phyloP scores from a whole-genome alignment of 495 filamentous ascomycete species.

The Neurospora sp. region DNA sequence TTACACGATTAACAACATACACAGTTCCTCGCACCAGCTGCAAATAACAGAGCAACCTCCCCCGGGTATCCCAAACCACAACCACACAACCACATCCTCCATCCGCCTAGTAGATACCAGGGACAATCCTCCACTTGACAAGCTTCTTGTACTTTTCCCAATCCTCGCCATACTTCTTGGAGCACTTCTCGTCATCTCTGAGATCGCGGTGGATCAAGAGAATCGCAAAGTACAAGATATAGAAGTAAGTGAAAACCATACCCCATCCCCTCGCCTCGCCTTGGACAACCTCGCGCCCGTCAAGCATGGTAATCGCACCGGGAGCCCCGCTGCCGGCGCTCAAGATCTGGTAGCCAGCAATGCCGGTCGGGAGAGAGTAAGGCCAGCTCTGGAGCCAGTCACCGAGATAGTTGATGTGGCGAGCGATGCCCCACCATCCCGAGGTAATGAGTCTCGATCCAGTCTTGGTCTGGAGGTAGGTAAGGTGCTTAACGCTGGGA shows the following conservation, averaged over 20 bases:
- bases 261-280: slow-evolving; percentile 71
- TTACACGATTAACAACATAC: not conserved
- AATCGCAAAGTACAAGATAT: slow-evolving; percentile 84
- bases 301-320: slow-evolving; percentile 45
- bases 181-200: slow-evolving; percentile 89
- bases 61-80: not conserved
- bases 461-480: slow-evolving; percentile 76
- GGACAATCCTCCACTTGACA: slow-evolving; percentile 79
- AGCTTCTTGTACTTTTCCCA: slow-evolving; percentile 83
- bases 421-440: slow-evolving; percentile 89
- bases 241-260: slow-evolving; percentile 90
- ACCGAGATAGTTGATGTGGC: slow-evolving; percentile 97
- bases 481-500: slow-evolving; percentile 67
- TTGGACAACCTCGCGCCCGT: slow-evolving; percentile 52
- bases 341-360: slow-evolving; percentile 65
- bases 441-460: slow-evolving; percentile 74
- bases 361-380: slow-evolving; percentile 80
- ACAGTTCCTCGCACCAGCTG: not conserved
- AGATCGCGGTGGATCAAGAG: slow-evolving; percentile 84
- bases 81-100: not conserved
- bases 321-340: slow-evolving; percentile 36
- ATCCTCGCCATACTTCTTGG: slow-evolving; percentile 83
- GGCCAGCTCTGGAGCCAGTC: slow-evolving; percentile 95
- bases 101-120: slow-evolving; percentile 69
- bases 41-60: not conserved